Percentiles rank a stretch among this genome's conserved stretches.
Evolutionary conservation across 257 asterid genomes (phyloP).

Genomic region (Ligustrum vulgare): DNA sequence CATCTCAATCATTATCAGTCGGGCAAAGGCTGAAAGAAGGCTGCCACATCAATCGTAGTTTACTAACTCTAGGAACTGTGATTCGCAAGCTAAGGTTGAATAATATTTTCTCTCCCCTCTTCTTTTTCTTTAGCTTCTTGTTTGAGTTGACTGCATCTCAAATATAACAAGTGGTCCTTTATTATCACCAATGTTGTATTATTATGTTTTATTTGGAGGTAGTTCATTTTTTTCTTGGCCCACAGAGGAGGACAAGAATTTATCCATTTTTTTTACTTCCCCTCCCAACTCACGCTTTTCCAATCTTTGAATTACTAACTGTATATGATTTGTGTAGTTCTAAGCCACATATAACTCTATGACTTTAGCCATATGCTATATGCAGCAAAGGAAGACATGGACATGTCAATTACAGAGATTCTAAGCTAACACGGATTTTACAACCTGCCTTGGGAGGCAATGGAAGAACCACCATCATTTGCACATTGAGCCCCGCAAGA

Average conservation of each 20-base stretch:
- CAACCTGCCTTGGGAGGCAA: not conserved
- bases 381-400: not conserved
- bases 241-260: not conserved
- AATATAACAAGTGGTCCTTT: not conserved
- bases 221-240: not conserved
- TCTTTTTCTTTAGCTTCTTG: not conserved
- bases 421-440: not conserved
- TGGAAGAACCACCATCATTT: not conserved
- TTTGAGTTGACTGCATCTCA: not conserved
- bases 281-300: not conserved
- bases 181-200: not conserved
- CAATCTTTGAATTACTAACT: not conserved
- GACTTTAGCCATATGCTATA: not conserved
- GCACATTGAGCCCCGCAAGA: conserved; percentile 21
- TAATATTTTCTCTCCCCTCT: not conserved
- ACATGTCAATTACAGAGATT: not conserved
- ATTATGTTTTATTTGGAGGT: conserved; percentile 3
- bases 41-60: conserved; percentile 49
- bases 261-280: not conserved
- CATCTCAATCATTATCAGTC: conserved; percentile 40
- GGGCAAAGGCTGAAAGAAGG: conserved; percentile 55
- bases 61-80: conserved; percentile 38
- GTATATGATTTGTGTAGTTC: not conserved
- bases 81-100: conserved; percentile 34
- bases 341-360: not conserved